These are phyloP conservation scores for Lentinus tigrinus DNA, from an alignment of 768 basidiomycete species.

Conservation along the genomic window DNA sequence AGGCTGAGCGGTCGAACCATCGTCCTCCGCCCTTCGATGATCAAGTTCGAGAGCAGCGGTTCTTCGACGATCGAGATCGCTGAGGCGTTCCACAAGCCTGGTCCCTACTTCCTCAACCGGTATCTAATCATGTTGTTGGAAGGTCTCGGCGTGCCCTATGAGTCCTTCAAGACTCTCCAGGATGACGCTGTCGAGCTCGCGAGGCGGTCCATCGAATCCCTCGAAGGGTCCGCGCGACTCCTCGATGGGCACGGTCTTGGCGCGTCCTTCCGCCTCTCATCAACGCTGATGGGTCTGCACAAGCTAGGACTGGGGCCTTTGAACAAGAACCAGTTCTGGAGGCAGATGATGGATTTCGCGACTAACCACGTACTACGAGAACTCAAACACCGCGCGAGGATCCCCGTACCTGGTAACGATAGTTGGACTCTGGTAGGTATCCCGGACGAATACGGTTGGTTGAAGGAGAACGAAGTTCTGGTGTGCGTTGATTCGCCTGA, in stretches of 20 bases:
- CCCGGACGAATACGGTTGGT: constrained; percentile 58
- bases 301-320: constrained; percentile 44
- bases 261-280: constrained; percentile 52
- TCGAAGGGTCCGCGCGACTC: constrained; percentile 45
- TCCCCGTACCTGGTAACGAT: constrained; percentile 49
- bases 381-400: constrained; percentile 63
- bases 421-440: constrained; percentile 73
- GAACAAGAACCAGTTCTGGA: constrained; percentile 45
- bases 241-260: constrained; percentile 61
- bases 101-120: constrained; percentile 57
- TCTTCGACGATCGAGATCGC: constrained; percentile 61
- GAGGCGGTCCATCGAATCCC: constrained; percentile 38
- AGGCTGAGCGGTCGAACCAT: constrained; percentile 47
- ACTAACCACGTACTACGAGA: constrained; percentile 64
- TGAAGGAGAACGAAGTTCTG: constrained; percentile 58
- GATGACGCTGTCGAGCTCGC: constrained; percentile 50
- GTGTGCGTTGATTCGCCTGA: constrained; percentile 50
- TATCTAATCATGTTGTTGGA: constrained; percentile 66
- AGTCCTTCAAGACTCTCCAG: constrained; percentile 54
- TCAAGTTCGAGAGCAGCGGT: constrained; percentile 58
- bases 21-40: constrained; percentile 58
- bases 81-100: constrained; percentile 58
- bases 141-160: constrained; percentile 55
- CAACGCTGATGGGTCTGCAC: constrained; percentile 47
- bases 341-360: constrained; percentile 52